Evolutionary conservation across 1,284 basidiomycete species (phyloP), one percentile per base, ranked within the genome.

Genomic region (Microbotryum violaceum): DNA sequence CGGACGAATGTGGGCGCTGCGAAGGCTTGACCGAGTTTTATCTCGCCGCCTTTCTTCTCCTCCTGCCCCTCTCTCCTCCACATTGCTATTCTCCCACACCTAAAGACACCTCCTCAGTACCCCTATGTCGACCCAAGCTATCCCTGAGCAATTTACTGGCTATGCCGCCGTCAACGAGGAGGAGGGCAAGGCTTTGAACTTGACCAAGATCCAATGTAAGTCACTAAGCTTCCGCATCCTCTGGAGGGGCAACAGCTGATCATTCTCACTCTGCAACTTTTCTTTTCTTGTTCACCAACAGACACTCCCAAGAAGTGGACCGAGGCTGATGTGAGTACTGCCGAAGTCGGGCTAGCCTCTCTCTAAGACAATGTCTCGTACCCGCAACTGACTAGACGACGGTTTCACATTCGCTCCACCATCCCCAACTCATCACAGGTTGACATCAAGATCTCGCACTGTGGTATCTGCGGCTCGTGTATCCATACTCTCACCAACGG

Each of bases 261-360:
- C 18, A 20, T 25, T 52, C n/a, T 57, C 25, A 25, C 27, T 5
- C 6, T 8, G 12, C 25, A 6, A 18, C 33, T 31, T 8, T 9
- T 7, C 7, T 7, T 10, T 6, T 16, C 18, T 18, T 2, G 14
- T 1, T 16, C 37, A 1, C 6, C 12, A n/a, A 14, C 37, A 68
- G 67, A 64, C 62, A 64, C 64, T 21, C 67, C 67, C 25, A 64
- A 66, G 60, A 46, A 55, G 55, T 68, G 58, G 56, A 48, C 47
- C 33, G 64, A 66, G 58, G 57, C 56, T 8, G 46, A 55, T n/a
- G 16, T 18, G 20, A 3, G 12, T 33, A 8, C 1, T 48, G 10
- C 31, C 44, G 12, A 25, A 10, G 21, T 33, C 20, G 20, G 21
- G 33, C 21, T 33, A 27, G 12, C 42, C 7, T 49, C 20, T 10